These are phyloP conservation scores for Yamadazyma endophytica DNA, from an alignment of 805 yeast species.

Conservation along the genomic window DNA sequence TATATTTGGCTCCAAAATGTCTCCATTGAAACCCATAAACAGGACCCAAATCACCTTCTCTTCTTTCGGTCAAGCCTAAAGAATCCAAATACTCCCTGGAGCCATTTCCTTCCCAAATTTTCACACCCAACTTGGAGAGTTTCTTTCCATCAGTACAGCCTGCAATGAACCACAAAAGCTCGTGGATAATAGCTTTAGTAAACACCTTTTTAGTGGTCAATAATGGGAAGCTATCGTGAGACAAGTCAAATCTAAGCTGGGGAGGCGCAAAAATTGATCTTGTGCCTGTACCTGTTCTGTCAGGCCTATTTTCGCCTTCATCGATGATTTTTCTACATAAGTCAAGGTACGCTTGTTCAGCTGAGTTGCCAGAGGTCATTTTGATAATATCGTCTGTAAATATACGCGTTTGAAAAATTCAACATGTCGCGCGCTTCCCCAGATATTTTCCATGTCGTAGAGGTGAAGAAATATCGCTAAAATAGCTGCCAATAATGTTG, in stretches of 20 bases:
- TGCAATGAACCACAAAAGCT: constrained; percentile 85
- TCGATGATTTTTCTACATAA: constrained; percentile 71
- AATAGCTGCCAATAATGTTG: too few relatives aligned
- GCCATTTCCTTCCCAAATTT: constrained; percentile 99
- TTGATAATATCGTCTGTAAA: too few relatives aligned
- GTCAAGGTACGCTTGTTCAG: constrained; percentile 85
- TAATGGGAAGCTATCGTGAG: constrained; percentile 74
- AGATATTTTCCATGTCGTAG: too few relatives aligned
- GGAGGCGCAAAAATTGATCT: constrained; percentile 91
- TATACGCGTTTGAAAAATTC: too few relatives aligned
- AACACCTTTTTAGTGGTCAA: constrained; percentile 92
- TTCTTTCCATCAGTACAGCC: constrained; percentile 88
- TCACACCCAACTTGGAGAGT: constrained; percentile 80
- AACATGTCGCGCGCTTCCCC: too few relatives aligned
- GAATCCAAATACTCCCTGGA: constrained; percentile 85
- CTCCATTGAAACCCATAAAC: constrained; percentile 99
- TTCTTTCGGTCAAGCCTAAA: constrained; percentile 71
- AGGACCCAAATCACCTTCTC: constrained; percentile 96
- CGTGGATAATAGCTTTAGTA: constrained; percentile 83
- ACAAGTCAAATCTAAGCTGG: constrained; percentile 77
- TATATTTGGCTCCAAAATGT: constrained; percentile 94
- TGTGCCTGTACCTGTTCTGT: constrained; percentile 98
- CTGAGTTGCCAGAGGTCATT: constrained; percentile 37
- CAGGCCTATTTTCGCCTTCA: constrained; percentile 89
- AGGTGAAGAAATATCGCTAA: too few relatives aligned